A percentile compares a stretch with the other conserved stretches of the same genome.
Conservation (phyloP, 2,329 filamentous ascomycete species). For the Colletotrichum chrysophilum region DNA sequence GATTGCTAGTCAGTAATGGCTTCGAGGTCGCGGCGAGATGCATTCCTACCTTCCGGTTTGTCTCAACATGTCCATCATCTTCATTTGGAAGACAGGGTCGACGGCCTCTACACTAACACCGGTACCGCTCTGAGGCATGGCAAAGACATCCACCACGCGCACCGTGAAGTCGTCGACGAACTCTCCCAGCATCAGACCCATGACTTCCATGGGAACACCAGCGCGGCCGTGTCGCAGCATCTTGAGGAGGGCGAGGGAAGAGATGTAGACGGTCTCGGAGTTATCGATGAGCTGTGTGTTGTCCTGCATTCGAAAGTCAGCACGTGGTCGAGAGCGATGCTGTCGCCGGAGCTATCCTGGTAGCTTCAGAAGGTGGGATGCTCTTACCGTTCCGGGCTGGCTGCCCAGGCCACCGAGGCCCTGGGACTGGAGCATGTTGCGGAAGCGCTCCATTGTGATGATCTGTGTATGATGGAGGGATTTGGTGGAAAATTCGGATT, state of each 20-base stretch:
- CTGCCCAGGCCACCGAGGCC: conserved; percentile 70
- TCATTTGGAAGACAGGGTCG: conserved; percentile 98
- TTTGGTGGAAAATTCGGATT: not conserved
- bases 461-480: not conserved
- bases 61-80: conserved; percentile 99
- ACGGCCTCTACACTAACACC: conserved; percentile 98
- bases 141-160: conserved; percentile 97
- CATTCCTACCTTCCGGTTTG: conserved; percentile 86
- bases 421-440: conserved; percentile 82
- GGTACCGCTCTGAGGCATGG: conserved; percentile 98
- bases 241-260: conserved; percentile 94
- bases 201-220: conserved; percentile 99
- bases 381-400: conserved; percentile 65
- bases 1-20: conserved; percentile 3
- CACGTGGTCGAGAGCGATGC: not conserved
- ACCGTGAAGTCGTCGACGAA: conserved; percentile 99
- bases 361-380: conserved; percentile 20
- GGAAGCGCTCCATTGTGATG: conserved; percentile 83
- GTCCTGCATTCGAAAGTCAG: conserved; percentile 61
- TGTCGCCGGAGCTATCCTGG: not conserved
- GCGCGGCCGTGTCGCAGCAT: conserved; percentile 98
- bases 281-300: conserved; percentile 94
- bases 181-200: conserved; percentile 98
- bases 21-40: not conserved
- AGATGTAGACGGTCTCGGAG: conserved; percentile 99